Evolutionary conservation across 2,329 filamentous ascomycete genomes (phyloP).

Genomic region (Coniochaeta sp.): DNA sequence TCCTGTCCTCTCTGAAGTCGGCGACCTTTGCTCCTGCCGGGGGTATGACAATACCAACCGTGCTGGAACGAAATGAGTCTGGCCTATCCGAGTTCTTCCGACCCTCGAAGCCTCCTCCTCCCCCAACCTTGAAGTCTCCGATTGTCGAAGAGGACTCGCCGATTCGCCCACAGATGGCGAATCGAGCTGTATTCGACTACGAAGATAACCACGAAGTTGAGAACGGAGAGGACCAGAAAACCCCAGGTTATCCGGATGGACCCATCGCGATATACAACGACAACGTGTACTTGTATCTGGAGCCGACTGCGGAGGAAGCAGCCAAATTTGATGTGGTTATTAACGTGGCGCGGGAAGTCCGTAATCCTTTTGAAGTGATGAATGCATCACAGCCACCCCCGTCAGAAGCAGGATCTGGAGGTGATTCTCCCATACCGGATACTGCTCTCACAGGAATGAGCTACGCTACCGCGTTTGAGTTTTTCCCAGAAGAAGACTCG

Average conservation of each 20-base stretch:
- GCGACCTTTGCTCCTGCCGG: conserved; percentile 53
- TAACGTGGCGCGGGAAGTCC: conserved; percentile 77
- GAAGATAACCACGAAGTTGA: conserved; percentile 60
- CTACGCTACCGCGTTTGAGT: conserved; percentile 55
- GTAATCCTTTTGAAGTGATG: conserved; percentile 57
- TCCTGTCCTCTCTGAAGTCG: conserved; percentile 51
- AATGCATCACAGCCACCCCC: conserved; percentile 17
- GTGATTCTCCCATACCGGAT: conserved; percentile 42
- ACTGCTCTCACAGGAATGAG: conserved; percentile 51
- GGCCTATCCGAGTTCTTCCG: conserved; percentile 52
- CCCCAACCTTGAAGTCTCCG: conserved; percentile 27
- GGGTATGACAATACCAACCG: conserved; percentile 57
- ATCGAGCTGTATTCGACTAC: conserved; percentile 46
- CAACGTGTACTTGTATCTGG: conserved; percentile 70
- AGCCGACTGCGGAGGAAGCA: conserved; percentile 72
- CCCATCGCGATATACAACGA: conserved; percentile 77
- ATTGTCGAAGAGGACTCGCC: conserved; percentile 51
- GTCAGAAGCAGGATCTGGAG: conserved; percentile 20
- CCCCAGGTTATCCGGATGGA: conserved; percentile 73
- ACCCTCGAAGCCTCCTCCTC: conserved; percentile 35
- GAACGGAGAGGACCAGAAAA: conserved; percentile 72
- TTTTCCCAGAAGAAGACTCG: conserved; percentile 37
- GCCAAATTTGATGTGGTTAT: conserved; percentile 74
- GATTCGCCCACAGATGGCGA: conserved; percentile 55
- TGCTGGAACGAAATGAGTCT: conserved; percentile 51